Conservation (phyloP, 139 green algal genomes). For the Zygnema circumcarinatum region DNA sequence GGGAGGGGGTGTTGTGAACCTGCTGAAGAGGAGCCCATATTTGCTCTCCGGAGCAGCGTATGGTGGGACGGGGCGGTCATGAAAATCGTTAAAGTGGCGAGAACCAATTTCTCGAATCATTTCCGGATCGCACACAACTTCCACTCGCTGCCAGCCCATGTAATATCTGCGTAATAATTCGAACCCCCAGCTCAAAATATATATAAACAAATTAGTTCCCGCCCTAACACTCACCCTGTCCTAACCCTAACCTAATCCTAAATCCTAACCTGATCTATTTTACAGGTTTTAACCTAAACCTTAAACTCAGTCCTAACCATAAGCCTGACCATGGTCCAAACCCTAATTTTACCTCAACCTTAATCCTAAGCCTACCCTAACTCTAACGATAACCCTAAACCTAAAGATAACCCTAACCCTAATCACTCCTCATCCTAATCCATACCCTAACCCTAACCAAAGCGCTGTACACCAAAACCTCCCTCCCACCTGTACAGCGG, state of each 20-base stretch:
- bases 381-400: not conserved
- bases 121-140: conserved; percentile 23
- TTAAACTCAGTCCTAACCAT: no score
- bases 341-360: no score
- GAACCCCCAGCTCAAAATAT: conserved; percentile 2
- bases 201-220: not conserved
- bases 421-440: not conserved
- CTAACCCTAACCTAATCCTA: no score
- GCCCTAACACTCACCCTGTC: no score
- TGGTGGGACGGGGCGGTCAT: conserved; percentile 25
- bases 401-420: not conserved
- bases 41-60: not conserved
- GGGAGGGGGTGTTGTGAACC: not conserved
- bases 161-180: conserved; percentile 27
- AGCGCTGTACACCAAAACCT: not conserved
- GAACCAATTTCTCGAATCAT: conserved; percentile 18
- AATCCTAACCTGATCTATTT: not conserved
- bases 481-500: conserved; percentile 13
- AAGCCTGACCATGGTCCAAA: no score
- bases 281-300: not conserved
- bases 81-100: not conserved
- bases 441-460: not conserved
- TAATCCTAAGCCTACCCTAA: not conserved
- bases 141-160: conserved; percentile 17
- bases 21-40: conserved; percentile 18